A percentile compares a stretch with the other conserved stretches of the same genome.
These are phyloP conservation scores for Verticillium zaregamsianum DNA, from an alignment of 2,329 filamentous ascomycete genomes.

Conservation along the genomic window DNA sequence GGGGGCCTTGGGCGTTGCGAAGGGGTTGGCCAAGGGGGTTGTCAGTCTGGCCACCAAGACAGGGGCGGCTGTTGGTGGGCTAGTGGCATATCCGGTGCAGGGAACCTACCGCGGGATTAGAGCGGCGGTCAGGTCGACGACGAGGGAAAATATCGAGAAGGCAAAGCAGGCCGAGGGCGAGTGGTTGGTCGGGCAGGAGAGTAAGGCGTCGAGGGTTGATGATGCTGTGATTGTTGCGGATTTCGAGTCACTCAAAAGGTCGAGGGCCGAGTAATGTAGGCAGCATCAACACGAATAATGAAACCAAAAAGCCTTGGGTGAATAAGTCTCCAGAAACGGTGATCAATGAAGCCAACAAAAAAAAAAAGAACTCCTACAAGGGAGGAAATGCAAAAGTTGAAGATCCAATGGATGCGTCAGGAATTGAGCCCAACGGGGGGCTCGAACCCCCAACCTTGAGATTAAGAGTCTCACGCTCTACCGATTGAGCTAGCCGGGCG, in stretches of 20 bases:
- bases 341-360: not conserved
- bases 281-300: not conserved
- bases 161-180: slow-evolving; percentile 10
- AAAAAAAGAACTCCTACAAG: too few species aligned
- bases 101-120: slow-evolving; percentile 10
- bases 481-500: slow-evolving; percentile 62
- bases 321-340: not conserved
- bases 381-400: not conserved
- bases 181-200: slow-evolving; percentile 10
- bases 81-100: slow-evolving; percentile 13
- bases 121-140: slow-evolving; percentile 4
- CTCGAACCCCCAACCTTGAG: slow-evolving; percentile 34
- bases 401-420: not conserved
- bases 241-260: slow-evolving; percentile 5
- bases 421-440: not conserved
- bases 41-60: slow-evolving; percentile 12
- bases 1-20: slow-evolving; percentile 9
- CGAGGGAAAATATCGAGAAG: slow-evolving; percentile 7
- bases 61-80: slow-evolving; percentile 9
- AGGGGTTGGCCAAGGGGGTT: slow-evolving; percentile 11
- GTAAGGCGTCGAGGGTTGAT: slow-evolving; percentile 7
- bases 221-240: slow-evolving; percentile 11
- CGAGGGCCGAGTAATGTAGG: not conserved
- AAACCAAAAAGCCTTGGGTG: not conserved
- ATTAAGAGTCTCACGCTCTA: slow-evolving; percentile 71